Conservation (phyloP, 805 yeast genomes). For the Candida qinlingensis region DNA sequence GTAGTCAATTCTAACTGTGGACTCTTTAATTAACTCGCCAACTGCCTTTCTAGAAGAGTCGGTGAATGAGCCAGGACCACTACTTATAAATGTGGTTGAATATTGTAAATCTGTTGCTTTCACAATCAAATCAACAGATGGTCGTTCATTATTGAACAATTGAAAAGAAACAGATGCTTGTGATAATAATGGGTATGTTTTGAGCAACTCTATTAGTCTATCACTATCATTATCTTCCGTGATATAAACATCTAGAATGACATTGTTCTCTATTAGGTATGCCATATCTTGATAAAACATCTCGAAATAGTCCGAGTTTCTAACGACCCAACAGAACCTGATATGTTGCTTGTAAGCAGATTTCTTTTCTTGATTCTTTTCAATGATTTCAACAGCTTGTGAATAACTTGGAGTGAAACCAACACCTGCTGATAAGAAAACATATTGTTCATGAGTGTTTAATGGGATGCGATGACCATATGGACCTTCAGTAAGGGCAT, state of each 20-base stretch:
- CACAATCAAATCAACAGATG: conserved; percentile 10
- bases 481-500: conserved; percentile 54
- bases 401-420: conserved; percentile 48
- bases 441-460: conserved; percentile 32
- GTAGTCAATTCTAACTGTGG: conserved; percentile 26
- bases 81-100: conserved; percentile 46
- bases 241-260: conserved; percentile 12
- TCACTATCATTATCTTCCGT: conserved; percentile 12
- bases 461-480: conserved; percentile 46
- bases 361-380: conserved; percentile 6
- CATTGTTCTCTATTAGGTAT: conserved; percentile 26
- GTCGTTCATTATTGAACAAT: conserved; percentile 10
- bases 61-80: conserved; percentile 58
- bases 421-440: conserved; percentile 44
- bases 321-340: conserved; percentile 61
- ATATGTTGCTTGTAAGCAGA: conserved; percentile 21
- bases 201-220: neutral
- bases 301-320: conserved; percentile 41
- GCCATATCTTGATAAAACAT: conserved; percentile 45
- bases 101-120: conserved; percentile 25
- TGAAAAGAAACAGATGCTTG: conserved; percentile 3
- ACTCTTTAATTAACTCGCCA: conserved; percentile 30
- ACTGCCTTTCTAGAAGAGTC: conserved; percentile 51
- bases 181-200: conserved; percentile 1
- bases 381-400: conserved; percentile 30